Base-by-base conservation (phyloP, 1,284 basidiomycete genomes). In the Neotropicomus parvogracilis region DNA sequence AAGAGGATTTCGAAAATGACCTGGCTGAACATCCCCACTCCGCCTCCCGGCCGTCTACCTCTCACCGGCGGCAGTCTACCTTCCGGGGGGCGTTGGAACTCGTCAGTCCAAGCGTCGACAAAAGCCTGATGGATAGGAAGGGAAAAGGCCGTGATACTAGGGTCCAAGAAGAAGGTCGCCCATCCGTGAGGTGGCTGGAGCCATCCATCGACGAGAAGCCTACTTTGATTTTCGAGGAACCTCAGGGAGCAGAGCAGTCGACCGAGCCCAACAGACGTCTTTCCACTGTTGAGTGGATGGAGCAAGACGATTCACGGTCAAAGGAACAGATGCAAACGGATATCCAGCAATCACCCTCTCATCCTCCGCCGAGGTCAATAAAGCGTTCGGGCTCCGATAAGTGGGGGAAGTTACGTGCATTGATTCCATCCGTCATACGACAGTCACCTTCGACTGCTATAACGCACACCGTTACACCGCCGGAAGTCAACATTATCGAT, bases 401-500 rank as follows among this genome's bases (percentile, higher is more conserved):
- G 53, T 89, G 86, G 86, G 68, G 70, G 35, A 75, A 76, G 32
- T 62, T 89, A 27, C 81, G 80, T 26, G 80, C 81, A 7, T 66
- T 88, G 20, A 59, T 89, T n/a, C 84, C 87, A 9, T 71, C 75
- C 33, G 69, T 85, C 44, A 52, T 68, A 44, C 47, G 70, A 66
- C 44, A 69, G 63, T 45, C 54, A 31, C 43, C 59, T 45, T 40
- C 55, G 41, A 41, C 59, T 32, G 55, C 65, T 6, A 61, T 65
- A n/a, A 69, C 68, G 3, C 74, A 76, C 9, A 76, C 79, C 8
- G 71, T 72, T 14, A 74, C 75, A 1, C 70, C 78, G 1, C 63
- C 73, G 2, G 66, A 74, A 3, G 82, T 93, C 21, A 88, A 89
- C 53, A 85, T 94, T 45, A 91, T 83, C 3, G 90, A 91, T 56